Evolutionary conservation across 257 asterid species (phyloP).

Genomic region (Gynochthodes officinalis): DNA sequence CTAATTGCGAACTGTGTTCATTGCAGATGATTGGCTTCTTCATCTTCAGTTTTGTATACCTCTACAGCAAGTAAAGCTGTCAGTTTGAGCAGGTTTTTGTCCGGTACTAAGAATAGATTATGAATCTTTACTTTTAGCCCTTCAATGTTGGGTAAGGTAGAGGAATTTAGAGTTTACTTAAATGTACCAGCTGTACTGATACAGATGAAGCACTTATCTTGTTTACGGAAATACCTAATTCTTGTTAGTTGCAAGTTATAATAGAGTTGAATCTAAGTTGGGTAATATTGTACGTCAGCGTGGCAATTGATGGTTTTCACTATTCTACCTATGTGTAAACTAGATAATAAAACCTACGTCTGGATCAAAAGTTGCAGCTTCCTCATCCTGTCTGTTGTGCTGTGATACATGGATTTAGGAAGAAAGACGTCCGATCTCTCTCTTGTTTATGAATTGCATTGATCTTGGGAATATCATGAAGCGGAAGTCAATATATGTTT

Average conservation of each 20-base stretch:
- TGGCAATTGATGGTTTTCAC: background rate
- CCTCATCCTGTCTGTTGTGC: background rate
- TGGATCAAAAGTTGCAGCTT: background rate
- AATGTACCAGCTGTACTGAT: background rate
- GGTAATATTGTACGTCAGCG: background rate
- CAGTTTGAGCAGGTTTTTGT: background rate
- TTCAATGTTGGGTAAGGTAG: background rate
- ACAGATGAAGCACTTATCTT: background rate
- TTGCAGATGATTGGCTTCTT: slow-evolving; percentile 75
- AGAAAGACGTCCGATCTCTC: background rate
- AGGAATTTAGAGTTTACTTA: background rate
- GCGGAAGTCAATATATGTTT: background rate
- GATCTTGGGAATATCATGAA: background rate
- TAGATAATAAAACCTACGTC: background rate
- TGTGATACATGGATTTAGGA: background rate
- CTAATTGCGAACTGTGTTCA: background rate
- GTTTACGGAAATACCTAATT: background rate
- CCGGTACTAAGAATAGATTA: background rate
- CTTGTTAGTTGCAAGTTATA: background rate
- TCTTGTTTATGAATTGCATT: background rate
- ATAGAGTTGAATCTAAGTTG: background rate
- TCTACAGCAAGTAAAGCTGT: slow-evolving; percentile 52
- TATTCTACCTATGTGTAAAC: background rate
- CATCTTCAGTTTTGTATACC: slow-evolving; percentile 56
- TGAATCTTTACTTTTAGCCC: background rate